A percentile compares a stretch with the other conserved stretches of the same genome.
Evolutionary conservation across 140 eudicot genomes (phyloP).

Genomic region (Senecio squalidus): DNA sequence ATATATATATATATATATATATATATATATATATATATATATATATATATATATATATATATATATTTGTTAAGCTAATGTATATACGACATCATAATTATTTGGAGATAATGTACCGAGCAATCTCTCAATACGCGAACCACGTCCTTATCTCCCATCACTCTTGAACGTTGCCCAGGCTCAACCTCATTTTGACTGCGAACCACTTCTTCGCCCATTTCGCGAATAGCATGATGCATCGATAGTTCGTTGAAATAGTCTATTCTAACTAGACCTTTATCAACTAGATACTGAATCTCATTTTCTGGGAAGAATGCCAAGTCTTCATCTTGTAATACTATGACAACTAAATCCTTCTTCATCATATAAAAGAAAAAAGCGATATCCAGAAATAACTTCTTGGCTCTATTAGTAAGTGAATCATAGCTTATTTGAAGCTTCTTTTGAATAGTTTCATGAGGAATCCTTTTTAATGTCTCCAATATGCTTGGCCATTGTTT

Average conservation of each 20-base stretch:
- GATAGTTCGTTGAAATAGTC: neutral
- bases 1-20: no score
- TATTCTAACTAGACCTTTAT: neutral
- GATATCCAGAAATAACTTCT: conserved; percentile 11
- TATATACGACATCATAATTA: neutral
- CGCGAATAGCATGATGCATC: neutral
- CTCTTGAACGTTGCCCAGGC: neutral
- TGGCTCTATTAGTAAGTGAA: no score
- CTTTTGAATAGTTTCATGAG: neutral
- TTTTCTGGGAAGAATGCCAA: no score
- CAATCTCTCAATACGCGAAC: neutral
- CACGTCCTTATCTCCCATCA: neutral
- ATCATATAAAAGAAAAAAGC: neutral
- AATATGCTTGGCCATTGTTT: no score
- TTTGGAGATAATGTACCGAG: neutral
- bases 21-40: no score
- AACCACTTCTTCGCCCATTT: neutral
- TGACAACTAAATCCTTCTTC: no score
- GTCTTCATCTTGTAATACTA: no score
- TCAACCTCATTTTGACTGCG: neutral
- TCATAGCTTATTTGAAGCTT: neutral
- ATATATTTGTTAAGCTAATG: no score
- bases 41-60: no score
- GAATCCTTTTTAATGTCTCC: neutral
- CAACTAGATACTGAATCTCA: neutral